These are phyloP conservation scores for Cytospora leucostoma DNA, from an alignment of 2,329 filamentous ascomycete genomes.

Conservation along the genomic window DNA sequence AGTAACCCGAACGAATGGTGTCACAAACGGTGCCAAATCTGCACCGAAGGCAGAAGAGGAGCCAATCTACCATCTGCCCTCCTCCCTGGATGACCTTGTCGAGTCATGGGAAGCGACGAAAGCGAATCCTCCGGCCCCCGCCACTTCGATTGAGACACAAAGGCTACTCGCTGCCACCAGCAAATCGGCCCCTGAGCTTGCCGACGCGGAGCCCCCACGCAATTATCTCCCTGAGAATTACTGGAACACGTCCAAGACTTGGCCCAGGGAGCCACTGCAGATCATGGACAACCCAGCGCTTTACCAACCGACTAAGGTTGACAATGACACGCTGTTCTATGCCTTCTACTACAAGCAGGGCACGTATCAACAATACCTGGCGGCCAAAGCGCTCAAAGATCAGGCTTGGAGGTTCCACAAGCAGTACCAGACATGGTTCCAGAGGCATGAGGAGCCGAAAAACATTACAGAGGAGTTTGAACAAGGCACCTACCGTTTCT, in stretches of 20 bases:
- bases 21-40: conserved; percentile 53
- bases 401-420: conserved; percentile 99
- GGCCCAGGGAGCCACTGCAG: conserved; percentile 86
- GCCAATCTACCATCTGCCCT: conserved; percentile 89
- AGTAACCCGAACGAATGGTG: conserved; percentile 53
- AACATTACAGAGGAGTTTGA: conserved; percentile 98
- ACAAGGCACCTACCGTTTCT: conserved; percentile 98
- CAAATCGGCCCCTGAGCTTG: conserved; percentile 69
- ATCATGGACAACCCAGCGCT: conserved; percentile 90
- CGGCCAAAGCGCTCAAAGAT: conserved; percentile 94
- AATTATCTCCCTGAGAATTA: conserved; percentile 83
- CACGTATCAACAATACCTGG: conserved; percentile 91
- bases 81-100: conserved; percentile 84
- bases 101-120: conserved; percentile 88
- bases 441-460: conserved; percentile 97
- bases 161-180: conserved; percentile 77
- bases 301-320: conserved; percentile 72
- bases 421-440: conserved; percentile 99
- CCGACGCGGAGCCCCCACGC: conserved; percentile 79
- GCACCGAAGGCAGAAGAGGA: conserved; percentile 62
- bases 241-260: conserved; percentile 69
- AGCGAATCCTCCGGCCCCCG: conserved; percentile 59
- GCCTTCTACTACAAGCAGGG: conserved; percentile 99
- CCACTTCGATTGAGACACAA: conserved; percentile 66
- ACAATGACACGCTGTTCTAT: conserved; percentile 96